phyloP scores from a whole-genome alignment of 768 basidiomycete genomes.

The Amanita inopinata region DNA sequence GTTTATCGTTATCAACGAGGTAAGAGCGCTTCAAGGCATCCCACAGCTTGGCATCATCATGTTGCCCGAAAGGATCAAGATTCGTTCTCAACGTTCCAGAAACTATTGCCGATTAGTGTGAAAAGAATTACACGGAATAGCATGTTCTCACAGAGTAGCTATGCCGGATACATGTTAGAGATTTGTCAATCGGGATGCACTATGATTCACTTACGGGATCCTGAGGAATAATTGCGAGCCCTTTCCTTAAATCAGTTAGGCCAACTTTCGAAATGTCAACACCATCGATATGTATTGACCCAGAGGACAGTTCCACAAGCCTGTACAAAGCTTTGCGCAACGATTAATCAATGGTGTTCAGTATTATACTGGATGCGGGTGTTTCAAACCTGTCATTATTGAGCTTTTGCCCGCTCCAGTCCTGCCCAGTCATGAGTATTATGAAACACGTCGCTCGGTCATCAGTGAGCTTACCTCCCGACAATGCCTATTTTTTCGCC shows the following conservation, averaged over 20 bases:
- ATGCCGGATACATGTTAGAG: constrained; percentile 11
- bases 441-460: constrained; percentile 2
- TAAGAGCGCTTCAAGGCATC: constrained; percentile 82
- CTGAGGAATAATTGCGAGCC: constrained; percentile 76
- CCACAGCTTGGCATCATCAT: constrained; percentile 77
- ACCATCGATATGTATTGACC: constrained; percentile 71
- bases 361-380: background rate
- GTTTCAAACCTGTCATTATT: constrained; percentile 60
- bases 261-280: constrained; percentile 81
- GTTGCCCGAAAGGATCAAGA: constrained; percentile 78
- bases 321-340: constrained; percentile 63
- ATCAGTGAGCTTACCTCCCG: constrained; percentile 31
- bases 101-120: constrained; percentile 28
- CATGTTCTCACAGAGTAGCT: constrained; percentile 36
- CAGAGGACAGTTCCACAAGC: constrained; percentile 69
- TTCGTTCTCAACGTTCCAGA: constrained; percentile 80
- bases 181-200: constrained; percentile 4
- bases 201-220: constrained; percentile 46
- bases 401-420: constrained; percentile 88
- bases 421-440: constrained; percentile 18
- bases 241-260: constrained; percentile 57
- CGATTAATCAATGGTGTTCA: constrained; percentile 1
- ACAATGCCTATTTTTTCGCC: constrained; percentile 93
- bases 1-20: constrained; percentile 49
- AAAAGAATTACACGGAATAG: constrained; percentile 3